Evolutionary conservation across 805 yeast species (phyloP), one percentile per base, ranked within the genome.

Genomic region (Lipomyces starkeyi): DNA sequence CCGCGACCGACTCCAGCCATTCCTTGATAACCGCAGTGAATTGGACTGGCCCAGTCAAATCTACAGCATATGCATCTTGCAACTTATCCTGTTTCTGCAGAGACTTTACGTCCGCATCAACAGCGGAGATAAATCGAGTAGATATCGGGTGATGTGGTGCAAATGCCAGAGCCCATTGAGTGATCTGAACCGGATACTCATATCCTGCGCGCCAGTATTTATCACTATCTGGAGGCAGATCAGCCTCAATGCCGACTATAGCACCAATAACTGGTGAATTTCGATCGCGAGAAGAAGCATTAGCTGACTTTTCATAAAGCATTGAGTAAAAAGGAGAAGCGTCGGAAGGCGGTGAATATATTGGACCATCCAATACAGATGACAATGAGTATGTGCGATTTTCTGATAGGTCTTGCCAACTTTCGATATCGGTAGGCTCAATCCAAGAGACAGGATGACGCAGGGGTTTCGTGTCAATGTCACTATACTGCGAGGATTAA

Each of bases 361-460:
- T 20, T 4, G 47, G 40, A 32, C 59, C 47, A 57, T 8, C 20
- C 25, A 3, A 14, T 17, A 13, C 17, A 4, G 40, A n/a, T n/a
- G 59, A 57, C 47, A 57, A 17, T 52, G 59, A 57, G 37, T 57
- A 57, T 4, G 47, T 29, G 14, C 59, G 20, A 5, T 57, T 57
- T 17, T 57, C 59, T 6, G 47, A 52, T 11, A 13, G 2, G 9
- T 57, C 59, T 57, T 29, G 17, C 59, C 59, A 57, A n/a, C 53
- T 14, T 37, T 57, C 59, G 8, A 9, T 17, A 37, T 57, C 59
- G 22, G 49, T 5, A 3, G 47, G 20, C 47, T 57, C 59, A 25
- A 57, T 57, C 59, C 59, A 57, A 37, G 59, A 17, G 59, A 37
- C 59, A 57, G 59, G 59, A 37, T 57, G 34, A 29, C 59, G 59